Conservation (phyloP, 1,139 yeast genomes). For the Torulaspora pretoriensis region DNA sequence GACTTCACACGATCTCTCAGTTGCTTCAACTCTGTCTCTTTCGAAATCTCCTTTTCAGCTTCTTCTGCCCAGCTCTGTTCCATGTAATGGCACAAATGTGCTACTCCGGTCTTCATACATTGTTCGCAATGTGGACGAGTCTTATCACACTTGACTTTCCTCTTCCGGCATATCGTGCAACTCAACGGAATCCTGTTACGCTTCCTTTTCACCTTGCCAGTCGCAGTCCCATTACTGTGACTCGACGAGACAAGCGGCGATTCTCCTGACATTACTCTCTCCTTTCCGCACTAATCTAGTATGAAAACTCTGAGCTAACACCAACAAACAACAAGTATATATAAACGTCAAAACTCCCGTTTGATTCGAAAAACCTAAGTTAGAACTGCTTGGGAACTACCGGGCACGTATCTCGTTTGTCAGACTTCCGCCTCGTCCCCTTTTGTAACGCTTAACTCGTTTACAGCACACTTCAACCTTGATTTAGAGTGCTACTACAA, state of each 20-base stretch:
- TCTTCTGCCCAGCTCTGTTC: constrained; percentile 53
- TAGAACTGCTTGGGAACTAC: constrained; percentile 4
- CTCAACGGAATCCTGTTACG: constrained; percentile 48
- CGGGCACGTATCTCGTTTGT: constrained; percentile 8
- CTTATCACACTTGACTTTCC: constrained; percentile 56
- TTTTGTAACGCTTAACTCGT: constrained; percentile 4
- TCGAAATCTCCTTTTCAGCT: constrained; percentile 50
- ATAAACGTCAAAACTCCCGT: neutral
- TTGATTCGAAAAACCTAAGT: constrained; percentile 1
- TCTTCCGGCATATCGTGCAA: constrained; percentile 46
- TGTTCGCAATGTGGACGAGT: constrained; percentile 63
- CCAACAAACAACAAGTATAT: neutral
- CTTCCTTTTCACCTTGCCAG: constrained; percentile 33
- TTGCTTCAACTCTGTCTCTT: constrained; percentile 35
- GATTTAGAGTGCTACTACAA: neutral
- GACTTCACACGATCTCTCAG: constrained; percentile 34
- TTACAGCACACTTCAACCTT: neutral
- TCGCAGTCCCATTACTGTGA: constrained; percentile 1
- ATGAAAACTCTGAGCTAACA: neutral
- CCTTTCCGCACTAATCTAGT: neutral
- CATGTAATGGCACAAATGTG: constrained; percentile 66
- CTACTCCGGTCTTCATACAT: constrained; percentile 68
- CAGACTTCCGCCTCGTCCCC: neutral
- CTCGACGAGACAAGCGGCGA: constrained; percentile 7
- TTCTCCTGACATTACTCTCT: constrained; percentile 11